Evolutionary conservation across 2,329 filamentous ascomycete genomes (phyloP), one percentile per base, ranked within the genome.

Genomic region (Coleophoma crateriformis): DNA sequence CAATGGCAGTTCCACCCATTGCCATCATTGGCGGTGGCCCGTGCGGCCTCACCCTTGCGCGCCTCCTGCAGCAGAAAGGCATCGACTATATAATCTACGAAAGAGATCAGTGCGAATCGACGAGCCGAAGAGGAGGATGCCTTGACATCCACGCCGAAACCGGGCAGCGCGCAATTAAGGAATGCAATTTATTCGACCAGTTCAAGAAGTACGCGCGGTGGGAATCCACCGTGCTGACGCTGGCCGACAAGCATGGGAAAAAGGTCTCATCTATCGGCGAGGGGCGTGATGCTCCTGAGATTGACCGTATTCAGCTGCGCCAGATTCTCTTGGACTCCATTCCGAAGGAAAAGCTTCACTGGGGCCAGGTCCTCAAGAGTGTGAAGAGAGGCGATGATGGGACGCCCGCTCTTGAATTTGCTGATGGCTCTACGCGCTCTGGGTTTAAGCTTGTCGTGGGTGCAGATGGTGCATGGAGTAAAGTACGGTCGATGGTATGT

Each of bases 101-200:
- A 37, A 58, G 66, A 1, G 65, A 66, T 13, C 48, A 56, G 1
- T 55, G 55, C 11, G 55, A 56, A 2, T 60, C 63, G 11, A 53
- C 66, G 7, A 45, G 57, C 5, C 49, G 55, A 3, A 64, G 64
- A 2, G 66, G 61, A 3, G 75, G 76, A 11, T 72, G 62, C 49
- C 69, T 81, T 3, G 77, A 80, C 54, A 64, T 81, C 1, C 75
- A 80, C 55, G 62, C 66, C 1, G 57, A 67, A 6, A 68, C 69
- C 1, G 76, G 76, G 0, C 68, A 75, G 5, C 60, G 64, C 3
- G 76, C 73, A 0, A 58, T 80, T 7, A 63, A 62, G 6, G 69
- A 70, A 47, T 70, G 69, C 13, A 73, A 71, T 0, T 61, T 79
- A 13, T 71, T 61, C 49, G 66, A 72, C 2, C 58, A 68, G 14